Conservation (phyloP, 805 yeast species). For the Saturnispora hagleri region DNA sequence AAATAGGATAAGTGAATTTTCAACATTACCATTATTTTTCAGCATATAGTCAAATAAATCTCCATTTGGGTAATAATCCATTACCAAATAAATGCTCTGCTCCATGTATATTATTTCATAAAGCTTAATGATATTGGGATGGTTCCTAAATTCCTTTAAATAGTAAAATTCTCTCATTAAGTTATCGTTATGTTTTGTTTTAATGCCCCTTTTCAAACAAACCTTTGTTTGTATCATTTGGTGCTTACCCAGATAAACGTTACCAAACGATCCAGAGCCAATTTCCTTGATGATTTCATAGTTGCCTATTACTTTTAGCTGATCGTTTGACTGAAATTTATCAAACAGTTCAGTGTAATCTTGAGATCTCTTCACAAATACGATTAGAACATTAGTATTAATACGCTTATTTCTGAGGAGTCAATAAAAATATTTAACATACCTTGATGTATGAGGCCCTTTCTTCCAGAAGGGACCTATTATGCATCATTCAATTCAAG, state of each 20-base stretch:
- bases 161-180: slow-evolving; percentile 86
- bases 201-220: slow-evolving; percentile 68
- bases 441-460: slow-evolving; percentile 4
- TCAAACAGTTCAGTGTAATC: slow-evolving; percentile 32
- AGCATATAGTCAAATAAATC: slow-evolving; percentile 65
- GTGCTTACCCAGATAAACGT: slow-evolving; percentile 79
- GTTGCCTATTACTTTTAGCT: slow-evolving; percentile 66
- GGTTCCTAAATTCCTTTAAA: slow-evolving; percentile 65
- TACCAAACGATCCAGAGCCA: slow-evolving; percentile 92
- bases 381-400: neutral
- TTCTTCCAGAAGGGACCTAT: slow-evolving; percentile 1
- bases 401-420: neutral
- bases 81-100: slow-evolving; percentile 69
- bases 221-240: slow-evolving; percentile 64
- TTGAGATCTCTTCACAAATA: slow-evolving; percentile 21
- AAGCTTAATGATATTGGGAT: slow-evolving; percentile 73
- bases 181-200: slow-evolving; percentile 56
- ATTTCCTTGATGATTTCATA: slow-evolving; percentile 64
- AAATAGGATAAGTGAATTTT: slow-evolving; percentile 46
- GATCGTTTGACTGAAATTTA: slow-evolving; percentile 26
- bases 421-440: neutral
- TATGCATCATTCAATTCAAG: neutral
- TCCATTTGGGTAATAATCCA: slow-evolving; percentile 82
- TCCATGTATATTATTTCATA: slow-evolving; percentile 85
- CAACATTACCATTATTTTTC: slow-evolving; percentile 35